Conservation (phyloP, 257 asterid genomes). For the Plantago elongata region DNA sequence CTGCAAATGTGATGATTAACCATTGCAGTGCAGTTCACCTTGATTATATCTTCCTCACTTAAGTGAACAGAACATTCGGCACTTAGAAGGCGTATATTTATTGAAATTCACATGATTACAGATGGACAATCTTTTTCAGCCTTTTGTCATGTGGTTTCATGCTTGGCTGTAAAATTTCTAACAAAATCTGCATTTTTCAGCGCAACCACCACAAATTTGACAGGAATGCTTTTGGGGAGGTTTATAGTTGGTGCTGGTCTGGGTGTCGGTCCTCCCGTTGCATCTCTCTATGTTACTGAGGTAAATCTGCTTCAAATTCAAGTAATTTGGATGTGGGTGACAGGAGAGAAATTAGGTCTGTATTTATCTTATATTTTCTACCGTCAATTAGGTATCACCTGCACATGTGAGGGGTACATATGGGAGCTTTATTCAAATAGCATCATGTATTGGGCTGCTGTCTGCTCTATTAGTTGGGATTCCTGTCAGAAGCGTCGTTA, state of each 20-base stretch:
- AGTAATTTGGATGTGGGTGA: slow-evolving; percentile 10
- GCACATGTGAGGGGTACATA: slow-evolving; percentile 90
- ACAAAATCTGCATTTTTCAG: slow-evolving; percentile 40
- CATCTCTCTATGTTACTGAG: slow-evolving; percentile 88
- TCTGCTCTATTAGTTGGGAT: slow-evolving; percentile 67
- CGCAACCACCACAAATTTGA: slow-evolving; percentile 57
- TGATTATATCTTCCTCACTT: not conserved
- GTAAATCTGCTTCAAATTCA: slow-evolving; percentile 30
- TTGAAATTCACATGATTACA: not conserved
- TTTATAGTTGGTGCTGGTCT: slow-evolving; percentile 77
- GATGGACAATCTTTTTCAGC: not conserved
- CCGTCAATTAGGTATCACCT: slow-evolving; percentile 69
- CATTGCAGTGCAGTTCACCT: slow-evolving; percentile 1
- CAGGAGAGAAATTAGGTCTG: slow-evolving; percentile 6
- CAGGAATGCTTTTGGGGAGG: slow-evolving; percentile 86
- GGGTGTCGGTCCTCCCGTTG: slow-evolving; percentile 92
- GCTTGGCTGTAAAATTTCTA: slow-evolving; percentile 21
- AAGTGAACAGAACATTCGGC: not conserved
- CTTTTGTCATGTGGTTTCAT: slow-evolving; percentile 1
- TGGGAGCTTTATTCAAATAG: slow-evolving; percentile 90
- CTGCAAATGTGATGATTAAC: not conserved
- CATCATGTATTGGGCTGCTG: slow-evolving; percentile 79
- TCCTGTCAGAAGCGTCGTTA: slow-evolving; percentile 61
- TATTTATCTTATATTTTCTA: slow-evolving; percentile 12
- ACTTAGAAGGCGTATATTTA: not conserved